Base-by-base conservation (phyloP, 2,329 filamentous ascomycete genomes). In the Neofusicoccum sp. region DNA sequence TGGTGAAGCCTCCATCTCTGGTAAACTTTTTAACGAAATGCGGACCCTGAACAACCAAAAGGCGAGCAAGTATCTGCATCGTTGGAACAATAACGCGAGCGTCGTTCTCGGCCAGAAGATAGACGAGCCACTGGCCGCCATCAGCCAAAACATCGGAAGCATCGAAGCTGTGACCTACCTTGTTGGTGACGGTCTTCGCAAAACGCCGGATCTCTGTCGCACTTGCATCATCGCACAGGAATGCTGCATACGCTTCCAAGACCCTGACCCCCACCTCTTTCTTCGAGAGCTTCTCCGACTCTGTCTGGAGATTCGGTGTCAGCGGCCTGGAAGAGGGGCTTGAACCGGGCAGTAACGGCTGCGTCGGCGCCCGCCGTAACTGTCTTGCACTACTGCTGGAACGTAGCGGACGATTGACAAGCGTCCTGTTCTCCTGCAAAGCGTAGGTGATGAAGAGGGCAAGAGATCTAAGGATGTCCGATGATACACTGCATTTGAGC, bases 371-470 rank as follows among this genome's bases (percentile, higher is more conserved):
- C 66, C 71, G 70, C 16, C 74, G 69, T 16, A 76, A 67, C 61
- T 72, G 72, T 11, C 71, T 48, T 14, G 67, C 60, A 63, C 74
- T 77, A n/a, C 70, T 72, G 67, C 71, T 73, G 3, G 74, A 70
- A 28, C 73, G 71, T 8, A 77, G 45, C 12, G 73, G 70, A 4
- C 71, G 70, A 64, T 75, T 76, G 1, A 71, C 71, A 59, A 75
- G 75, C 1, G 77, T 73, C 74, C 84, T 68, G 74, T 79, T 78
- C 60, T 87, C 85, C 72, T 97, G 93, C 66, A 97, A 86, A 5
- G 92, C 89, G 74, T 95, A 99, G 0, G 94, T 97, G 67, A 99
- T 90, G 72, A 96, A 98, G 28, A 98, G 83, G 2, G 95, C 92
- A 47, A 99, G 80, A 2, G 92, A 92, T 39, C 94, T 87, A 72